Conservation (phyloP, 129 eudicot species). For the Lactuca sativa region DNA sequence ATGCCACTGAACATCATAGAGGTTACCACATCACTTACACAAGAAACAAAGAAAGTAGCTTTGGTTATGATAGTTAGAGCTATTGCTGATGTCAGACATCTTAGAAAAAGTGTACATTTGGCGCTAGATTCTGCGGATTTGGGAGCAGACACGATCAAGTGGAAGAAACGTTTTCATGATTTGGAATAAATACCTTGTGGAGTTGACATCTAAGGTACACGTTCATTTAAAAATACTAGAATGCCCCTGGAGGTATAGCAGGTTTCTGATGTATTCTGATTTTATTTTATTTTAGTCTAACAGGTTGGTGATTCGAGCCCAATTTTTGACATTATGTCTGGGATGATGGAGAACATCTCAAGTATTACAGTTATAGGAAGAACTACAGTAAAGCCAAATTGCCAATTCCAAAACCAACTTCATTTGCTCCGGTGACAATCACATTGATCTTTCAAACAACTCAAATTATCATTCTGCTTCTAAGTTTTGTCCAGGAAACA, state of each 20-base stretch:
- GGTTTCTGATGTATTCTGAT: neutral
- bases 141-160: slow-evolving; percentile 53
- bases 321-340: slow-evolving; percentile 89
- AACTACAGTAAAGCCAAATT: no score
- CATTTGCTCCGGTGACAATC: no score
- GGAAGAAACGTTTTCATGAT: slow-evolving; percentile 71
- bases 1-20: slow-evolving; percentile 81
- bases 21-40: slow-evolving; percentile 69
- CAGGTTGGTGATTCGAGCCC: slow-evolving; percentile 98
- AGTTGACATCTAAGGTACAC: slow-evolving; percentile 68
- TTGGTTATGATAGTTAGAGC: slow-evolving; percentile 84
- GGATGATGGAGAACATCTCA: slow-evolving; percentile 80
- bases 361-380: slow-evolving; percentile 62
- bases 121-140: slow-evolving; percentile 68
- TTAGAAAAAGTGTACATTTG: no score
- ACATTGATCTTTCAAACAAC: no score
- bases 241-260: neutral
- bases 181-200: slow-evolving; percentile 76
- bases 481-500: no score
- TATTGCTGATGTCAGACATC: slow-evolving; percentile 79
- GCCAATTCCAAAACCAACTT: no score
- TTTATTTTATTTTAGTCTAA: slow-evolving; percentile 22
- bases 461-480: no score
- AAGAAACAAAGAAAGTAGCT: slow-evolving; percentile 52
- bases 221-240: neutral